phyloP scores from a whole-genome alignment of 306 rosid species.

The Prunus davidiana region DNA sequence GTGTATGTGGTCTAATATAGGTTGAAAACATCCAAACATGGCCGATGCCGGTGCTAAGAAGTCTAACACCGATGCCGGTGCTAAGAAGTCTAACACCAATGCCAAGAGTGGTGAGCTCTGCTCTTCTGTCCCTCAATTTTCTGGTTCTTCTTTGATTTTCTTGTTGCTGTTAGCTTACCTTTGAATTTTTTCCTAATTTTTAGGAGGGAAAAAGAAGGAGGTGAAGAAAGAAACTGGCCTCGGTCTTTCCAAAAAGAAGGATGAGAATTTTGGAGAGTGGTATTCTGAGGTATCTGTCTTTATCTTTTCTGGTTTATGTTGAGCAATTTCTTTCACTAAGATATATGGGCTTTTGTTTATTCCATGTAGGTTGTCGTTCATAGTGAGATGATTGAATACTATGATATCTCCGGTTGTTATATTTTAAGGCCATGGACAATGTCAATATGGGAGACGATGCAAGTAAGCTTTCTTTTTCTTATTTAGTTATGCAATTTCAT shows the following conservation, averaged over 20 bases:
- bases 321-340: no score
- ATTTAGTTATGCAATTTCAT: background rate
- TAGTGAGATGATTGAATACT: constrained; percentile 91
- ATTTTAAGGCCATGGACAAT: constrained; percentile 93
- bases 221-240: constrained; percentile 95
- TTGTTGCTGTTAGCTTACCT: background rate
- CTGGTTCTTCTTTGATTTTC: background rate
- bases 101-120: constrained; percentile 2
- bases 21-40: background rate
- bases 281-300: no score
- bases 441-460: constrained; percentile 88
- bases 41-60: background rate
- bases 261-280: no score
- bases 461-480: constrained; percentile 45
- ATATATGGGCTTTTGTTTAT: constrained; percentile 1
- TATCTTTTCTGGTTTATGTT: no score
- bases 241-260: no score
- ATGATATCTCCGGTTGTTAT: constrained; percentile 95
- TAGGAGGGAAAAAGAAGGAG: constrained; percentile 89
- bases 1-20: background rate
- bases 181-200: background rate
- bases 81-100: background rate
- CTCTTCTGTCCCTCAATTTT: background rate
- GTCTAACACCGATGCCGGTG: background rate
- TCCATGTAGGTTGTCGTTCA: constrained; percentile 72